Evolutionary conservation across 495 filamentous ascomycete species (phyloP).

Genomic region (Penicillium paradoxum): DNA sequence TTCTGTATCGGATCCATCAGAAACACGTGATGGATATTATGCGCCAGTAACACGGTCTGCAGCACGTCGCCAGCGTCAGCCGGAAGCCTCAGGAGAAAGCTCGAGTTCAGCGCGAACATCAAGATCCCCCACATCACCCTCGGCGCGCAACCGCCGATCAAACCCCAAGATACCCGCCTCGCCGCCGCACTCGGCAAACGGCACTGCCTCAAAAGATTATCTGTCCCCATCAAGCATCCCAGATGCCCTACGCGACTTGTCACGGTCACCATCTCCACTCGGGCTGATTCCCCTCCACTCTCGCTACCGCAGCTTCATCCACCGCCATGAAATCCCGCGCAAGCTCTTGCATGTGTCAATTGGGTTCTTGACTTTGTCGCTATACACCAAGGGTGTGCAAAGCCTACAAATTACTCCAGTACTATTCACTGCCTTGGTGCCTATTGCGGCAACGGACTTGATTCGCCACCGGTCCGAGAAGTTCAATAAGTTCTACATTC

Average conservation of each 20-base stretch:
- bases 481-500: constrained; percentile 86
- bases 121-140: constrained; percentile 27
- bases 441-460: constrained; percentile 77
- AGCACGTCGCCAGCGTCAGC: constrained; percentile 45
- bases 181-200: constrained; percentile 36
- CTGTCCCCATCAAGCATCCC: constrained; percentile 58
- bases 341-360: constrained; percentile 75
- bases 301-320: constrained; percentile 45
- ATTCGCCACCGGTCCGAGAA: constrained; percentile 72
- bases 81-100: constrained; percentile 38
- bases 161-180: constrained; percentile 42
- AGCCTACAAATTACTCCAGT: constrained; percentile 71
- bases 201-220: constrained; percentile 56
- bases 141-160: constrained; percentile 31
- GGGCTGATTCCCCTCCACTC: constrained; percentile 92
- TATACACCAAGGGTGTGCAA: constrained; percentile 75
- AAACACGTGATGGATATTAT: constrained; percentile 49
- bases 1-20: constrained; percentile 52
- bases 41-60: constrained; percentile 63
- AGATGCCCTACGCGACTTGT: constrained; percentile 66
- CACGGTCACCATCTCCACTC: constrained; percentile 82
- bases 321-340: constrained; percentile 47
- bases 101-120: constrained; percentile 10
- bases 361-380: constrained; percentile 80
- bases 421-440: constrained; percentile 77